phyloP scores from a whole-genome alignment of 805 yeast species.

The Kluyveromyces starmeri region DNA sequence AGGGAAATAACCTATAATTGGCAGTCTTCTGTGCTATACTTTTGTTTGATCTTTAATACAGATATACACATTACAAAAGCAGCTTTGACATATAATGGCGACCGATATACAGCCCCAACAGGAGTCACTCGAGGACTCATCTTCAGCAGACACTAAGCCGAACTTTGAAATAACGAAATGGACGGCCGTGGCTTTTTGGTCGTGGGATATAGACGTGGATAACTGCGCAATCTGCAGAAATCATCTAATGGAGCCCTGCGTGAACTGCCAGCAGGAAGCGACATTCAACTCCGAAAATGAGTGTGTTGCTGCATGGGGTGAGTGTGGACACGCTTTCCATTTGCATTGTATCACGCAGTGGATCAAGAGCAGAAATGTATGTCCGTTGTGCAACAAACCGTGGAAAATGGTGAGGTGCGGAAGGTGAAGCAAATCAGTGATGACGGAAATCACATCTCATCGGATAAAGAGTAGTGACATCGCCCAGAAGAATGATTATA shows the following conservation, averaged over 20 bases:
- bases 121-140: neutral
- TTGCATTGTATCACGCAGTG: constrained; percentile 93
- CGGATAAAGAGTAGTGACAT: too few relatives aligned
- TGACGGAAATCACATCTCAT: too few relatives aligned
- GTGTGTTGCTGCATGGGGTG: constrained; percentile 96
- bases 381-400: constrained; percentile 91
- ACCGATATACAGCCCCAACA: neutral
- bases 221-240: constrained; percentile 97
- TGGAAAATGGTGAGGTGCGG: constrained; percentile 79
- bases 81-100: neutral
- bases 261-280: constrained; percentile 85
- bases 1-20: too few relatives aligned
- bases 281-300: constrained; percentile 54
- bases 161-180: constrained; percentile 92
- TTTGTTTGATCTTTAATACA: too few relatives aligned
- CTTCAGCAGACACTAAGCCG: constrained; percentile 19
- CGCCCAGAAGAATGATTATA: too few relatives aligned
- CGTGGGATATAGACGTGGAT: constrained; percentile 94
- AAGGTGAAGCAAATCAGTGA: constrained; percentile 35
- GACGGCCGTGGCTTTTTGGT: constrained; percentile 99
- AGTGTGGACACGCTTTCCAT: constrained; percentile 97
- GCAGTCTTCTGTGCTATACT: too few relatives aligned
- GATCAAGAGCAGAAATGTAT: constrained; percentile 90
- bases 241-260: constrained; percentile 96
- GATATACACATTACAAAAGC: too few relatives aligned